Base-by-base conservation (phyloP, 805 yeast species). In the Aciculoconidium aculeatum region DNA sequence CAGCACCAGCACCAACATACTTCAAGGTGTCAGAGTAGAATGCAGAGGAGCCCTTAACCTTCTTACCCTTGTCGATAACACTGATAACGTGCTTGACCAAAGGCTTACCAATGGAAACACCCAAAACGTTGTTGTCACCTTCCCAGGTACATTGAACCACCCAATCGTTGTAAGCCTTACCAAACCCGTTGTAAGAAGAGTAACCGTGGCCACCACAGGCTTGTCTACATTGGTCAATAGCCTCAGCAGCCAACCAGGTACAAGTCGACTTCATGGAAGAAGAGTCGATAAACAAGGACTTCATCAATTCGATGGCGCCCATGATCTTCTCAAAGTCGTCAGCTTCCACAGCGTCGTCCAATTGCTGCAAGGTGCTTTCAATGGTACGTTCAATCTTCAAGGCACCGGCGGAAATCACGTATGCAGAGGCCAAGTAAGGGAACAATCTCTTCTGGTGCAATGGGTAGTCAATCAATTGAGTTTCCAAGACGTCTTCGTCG, bases 111-210 rank as follows among this genome's bases (percentile, higher is more conserved):
- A 86, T 75, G 31, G 86, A 79, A 57, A 85, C 75, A 2, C 87
- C 82, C 40, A 88, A 67, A 24, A 88, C 80, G 48, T 78, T 87
- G 65, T 88, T 88, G 58, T 88, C 96, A 57, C 96, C 96, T 65
- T 88, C 96, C 96, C 96, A 88, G 11, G 96, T 88, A 59, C 95
- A 87, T 62, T 88, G 96, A 22, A 88, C 96, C n/a, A 83, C 95
- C 85, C 94, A 90, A 55, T 88, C 96, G 39, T 72, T 72, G 64
- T 76, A 85, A 8, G 87, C 87, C 52, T 80, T 84, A 22, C 94
- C 95, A 52, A 88, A 83, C 2, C 88, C 95, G 41, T 85, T 76
- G 58, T 88, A 88, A n/a, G 87, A 76, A 14, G 94, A 85, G 61
- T 88, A 88, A 22, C 96, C 96, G 58, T 84, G 95, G 17, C 96